A percentile compares a stretch with the other conserved stretches of the same genome.
phyloP scores from a whole-genome alignment of 345 rosid genomes.

The Cardamine chenopodiifolia region DNA sequence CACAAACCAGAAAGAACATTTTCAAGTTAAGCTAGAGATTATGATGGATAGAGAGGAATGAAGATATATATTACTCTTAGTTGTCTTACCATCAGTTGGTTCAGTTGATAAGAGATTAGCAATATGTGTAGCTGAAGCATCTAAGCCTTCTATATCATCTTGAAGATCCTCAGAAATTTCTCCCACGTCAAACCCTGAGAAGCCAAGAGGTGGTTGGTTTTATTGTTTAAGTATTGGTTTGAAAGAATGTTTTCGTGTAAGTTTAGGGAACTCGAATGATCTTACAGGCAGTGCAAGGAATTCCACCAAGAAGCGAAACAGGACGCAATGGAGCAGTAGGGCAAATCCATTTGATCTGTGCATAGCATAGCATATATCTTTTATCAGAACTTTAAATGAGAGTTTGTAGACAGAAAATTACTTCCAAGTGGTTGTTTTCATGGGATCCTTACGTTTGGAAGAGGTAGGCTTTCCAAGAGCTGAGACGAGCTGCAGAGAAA shows the following conservation, averaged over 20 bases:
- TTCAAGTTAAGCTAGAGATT: conserved; percentile 28
- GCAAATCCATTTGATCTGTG: conserved; percentile 84
- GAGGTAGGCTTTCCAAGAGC: conserved; percentile 69
- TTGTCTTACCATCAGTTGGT: conserved; percentile 62
- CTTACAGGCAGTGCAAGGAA: conserved; percentile 85
- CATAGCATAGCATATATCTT: not conserved
- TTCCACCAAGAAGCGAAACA: conserved; percentile 66
- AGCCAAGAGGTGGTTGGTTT: conserved; percentile 9
- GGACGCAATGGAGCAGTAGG: conserved; percentile 86
- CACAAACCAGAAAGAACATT: conserved; percentile 17
- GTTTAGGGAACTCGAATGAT: conserved; percentile 14
- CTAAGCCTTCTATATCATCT: conserved; percentile 74
- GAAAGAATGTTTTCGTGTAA: not conserved
- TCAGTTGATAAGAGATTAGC: conserved; percentile 75
- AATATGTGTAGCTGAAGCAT: conserved; percentile 81
- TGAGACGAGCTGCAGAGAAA: conserved; percentile 65
- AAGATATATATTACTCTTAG: conserved; percentile 12
- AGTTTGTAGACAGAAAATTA: not conserved
- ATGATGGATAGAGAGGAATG: not conserved
- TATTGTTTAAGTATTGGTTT: not conserved
- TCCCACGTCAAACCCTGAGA: conserved; percentile 72
- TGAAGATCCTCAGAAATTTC: conserved; percentile 68
- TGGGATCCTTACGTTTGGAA: conserved; percentile 59
- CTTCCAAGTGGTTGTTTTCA: not conserved
- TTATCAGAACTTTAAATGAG: conserved; percentile 9